These are phyloP conservation scores for Dillenia turbinata DNA, from an alignment of 164 flowering plant species.

Conservation along the genomic window DNA sequence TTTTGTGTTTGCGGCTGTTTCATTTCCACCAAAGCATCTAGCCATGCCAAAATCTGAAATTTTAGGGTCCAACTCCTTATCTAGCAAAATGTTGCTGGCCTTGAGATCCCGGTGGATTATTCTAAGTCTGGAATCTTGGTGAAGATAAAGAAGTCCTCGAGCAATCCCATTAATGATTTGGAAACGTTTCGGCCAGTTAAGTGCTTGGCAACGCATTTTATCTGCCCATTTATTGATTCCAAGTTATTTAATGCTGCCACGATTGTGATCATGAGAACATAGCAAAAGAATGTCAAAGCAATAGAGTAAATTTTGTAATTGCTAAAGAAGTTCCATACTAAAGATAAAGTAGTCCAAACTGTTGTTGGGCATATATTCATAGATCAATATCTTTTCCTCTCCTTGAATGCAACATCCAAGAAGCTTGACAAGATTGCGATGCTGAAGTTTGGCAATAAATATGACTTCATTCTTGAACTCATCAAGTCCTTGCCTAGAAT, in stretches of 20 bases:
- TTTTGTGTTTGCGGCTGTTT: conserved; percentile 24
- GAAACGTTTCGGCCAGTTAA: conserved; percentile 28
- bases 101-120: conserved; percentile 40
- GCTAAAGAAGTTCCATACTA: conserved; percentile 1
- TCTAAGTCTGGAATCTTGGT: conserved; percentile 31
- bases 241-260: no score
- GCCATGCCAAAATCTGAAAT: conserved; percentile 41
- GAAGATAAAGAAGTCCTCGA: conserved; percentile 22
- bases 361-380: no score
- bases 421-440: no score
- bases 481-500: no score
- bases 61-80: conserved; percentile 27
- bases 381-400: no score
- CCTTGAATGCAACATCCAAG: no score
- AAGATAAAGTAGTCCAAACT: not conserved
- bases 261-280: no score
- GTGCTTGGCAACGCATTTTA: not conserved
- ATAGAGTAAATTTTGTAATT: not conserved
- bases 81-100: conserved; percentile 35
- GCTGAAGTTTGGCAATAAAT: no score
- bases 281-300: no score
- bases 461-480: no score
- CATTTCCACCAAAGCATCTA: conserved; percentile 22
- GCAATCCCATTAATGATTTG: conserved; percentile 21
- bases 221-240: not conserved